Conservation (phyloP, 441 rosid species). For the Cnidoscolus chayamansa region DNA sequence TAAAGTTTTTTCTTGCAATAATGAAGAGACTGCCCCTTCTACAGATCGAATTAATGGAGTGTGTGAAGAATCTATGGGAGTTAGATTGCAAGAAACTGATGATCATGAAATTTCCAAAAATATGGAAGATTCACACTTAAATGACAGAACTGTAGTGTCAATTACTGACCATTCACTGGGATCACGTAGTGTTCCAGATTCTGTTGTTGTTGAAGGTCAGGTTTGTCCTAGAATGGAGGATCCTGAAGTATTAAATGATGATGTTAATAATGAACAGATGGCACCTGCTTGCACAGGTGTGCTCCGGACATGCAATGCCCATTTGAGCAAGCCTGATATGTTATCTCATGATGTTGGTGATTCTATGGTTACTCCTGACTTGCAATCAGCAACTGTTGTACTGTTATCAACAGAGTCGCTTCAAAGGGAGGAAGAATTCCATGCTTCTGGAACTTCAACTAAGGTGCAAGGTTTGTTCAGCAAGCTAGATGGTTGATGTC, state of each 20-base stretch:
- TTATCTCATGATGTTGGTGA: slow-evolving; percentile 27
- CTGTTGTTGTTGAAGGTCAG: slow-evolving; percentile 41
- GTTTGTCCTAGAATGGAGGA: slow-evolving; percentile 30
- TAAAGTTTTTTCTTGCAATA: slow-evolving; percentile 26
- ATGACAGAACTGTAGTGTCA: slow-evolving; percentile 23
- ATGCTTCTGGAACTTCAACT: slow-evolving; percentile 33
- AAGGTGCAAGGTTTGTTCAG: slow-evolving; percentile 62
- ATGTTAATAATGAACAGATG: slow-evolving; percentile 27
- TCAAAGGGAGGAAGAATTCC: slow-evolving; percentile 27
- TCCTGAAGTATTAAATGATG: slow-evolving; percentile 20
- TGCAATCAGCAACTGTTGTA: slow-evolving; percentile 26
- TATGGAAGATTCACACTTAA: slow-evolving; percentile 24
- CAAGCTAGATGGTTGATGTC: slow-evolving; percentile 27
- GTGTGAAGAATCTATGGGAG: slow-evolving; percentile 11
- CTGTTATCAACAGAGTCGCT: slow-evolving; percentile 24
- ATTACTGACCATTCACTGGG: slow-evolving; percentile 36
- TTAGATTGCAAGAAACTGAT: slow-evolving; percentile 27
- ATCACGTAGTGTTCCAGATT: slow-evolving; percentile 30
- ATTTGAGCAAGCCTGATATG: slow-evolving; percentile 17
- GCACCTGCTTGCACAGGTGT: slow-evolving; percentile 21
- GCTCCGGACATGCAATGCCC: slow-evolving; percentile 41
- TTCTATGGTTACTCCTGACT: slow-evolving; percentile 16
- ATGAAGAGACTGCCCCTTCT: slow-evolving; percentile 22
- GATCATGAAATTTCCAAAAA: slow-evolving; percentile 26
- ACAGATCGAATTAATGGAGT: slow-evolving; percentile 30